Percentiles rank a stretch among this genome's conserved stretches.
These are phyloP conservation scores for Saccharomyces hybrid DNA, from an alignment of 1,139 yeast genomes.

Conservation along the genomic window DNA sequence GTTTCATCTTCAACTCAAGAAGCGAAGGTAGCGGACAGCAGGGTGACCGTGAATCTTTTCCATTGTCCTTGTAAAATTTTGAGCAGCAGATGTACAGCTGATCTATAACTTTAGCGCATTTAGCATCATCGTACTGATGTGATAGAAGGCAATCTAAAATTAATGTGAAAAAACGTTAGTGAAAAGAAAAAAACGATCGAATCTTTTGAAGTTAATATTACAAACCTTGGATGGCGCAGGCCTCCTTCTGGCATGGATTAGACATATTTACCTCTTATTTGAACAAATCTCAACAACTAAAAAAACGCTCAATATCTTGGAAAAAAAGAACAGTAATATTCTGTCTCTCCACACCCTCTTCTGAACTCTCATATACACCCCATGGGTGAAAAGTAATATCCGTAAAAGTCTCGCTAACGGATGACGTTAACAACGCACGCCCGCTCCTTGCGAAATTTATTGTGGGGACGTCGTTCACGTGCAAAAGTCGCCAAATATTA, in stretches of 20 bases:
- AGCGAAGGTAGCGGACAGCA: slow-evolving; percentile 60
- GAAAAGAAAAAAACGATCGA: not conserved
- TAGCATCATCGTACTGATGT: slow-evolving; percentile 52
- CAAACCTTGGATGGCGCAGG: slow-evolving; percentile 59
- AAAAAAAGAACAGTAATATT: not conserved
- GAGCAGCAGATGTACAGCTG: slow-evolving; percentile 55
- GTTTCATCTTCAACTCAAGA: slow-evolving; percentile 49
- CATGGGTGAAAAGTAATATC: not conserved
- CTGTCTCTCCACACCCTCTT: not conserved
- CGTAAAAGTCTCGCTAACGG: not conserved
- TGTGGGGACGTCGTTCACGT: not conserved
- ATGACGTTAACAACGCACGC: not conserved
- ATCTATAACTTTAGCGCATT: slow-evolving; percentile 53
- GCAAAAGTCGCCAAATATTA: not conserved
- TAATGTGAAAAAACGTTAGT: slow-evolving; percentile 1
- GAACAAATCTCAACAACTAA: not conserved
- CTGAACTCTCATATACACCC: not conserved
- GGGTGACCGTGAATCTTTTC: slow-evolving; percentile 46
- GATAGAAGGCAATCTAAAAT: slow-evolving; percentile 40
- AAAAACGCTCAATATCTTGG: not conserved
- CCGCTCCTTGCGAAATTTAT: not conserved
- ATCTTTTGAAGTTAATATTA: not conserved
- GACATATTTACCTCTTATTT: slow-evolving; percentile 1
- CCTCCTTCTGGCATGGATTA: slow-evolving; percentile 52
- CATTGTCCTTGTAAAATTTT: slow-evolving; percentile 45